A percentile compares a stretch with the other conserved stretches of the same genome.
Evolutionary conservation across 2,329 filamentous ascomycete genomes (phyloP).

Genomic region (Spiromastix sp.): DNA sequence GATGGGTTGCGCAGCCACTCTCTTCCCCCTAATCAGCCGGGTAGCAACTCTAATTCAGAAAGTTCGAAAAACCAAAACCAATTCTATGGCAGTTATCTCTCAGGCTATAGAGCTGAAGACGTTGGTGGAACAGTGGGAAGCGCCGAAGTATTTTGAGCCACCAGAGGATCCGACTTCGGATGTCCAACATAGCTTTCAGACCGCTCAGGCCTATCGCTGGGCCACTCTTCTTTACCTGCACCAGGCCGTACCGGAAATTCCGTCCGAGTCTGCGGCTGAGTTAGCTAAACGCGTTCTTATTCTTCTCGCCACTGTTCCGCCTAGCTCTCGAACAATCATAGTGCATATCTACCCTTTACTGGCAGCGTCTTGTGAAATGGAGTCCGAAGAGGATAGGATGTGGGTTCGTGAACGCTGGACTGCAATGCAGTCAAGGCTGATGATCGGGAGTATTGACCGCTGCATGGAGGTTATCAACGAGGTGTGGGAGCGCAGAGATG

Average conservation of each 20-base stretch:
- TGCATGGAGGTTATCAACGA: slow-evolving; percentile 55
- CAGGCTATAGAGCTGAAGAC: slow-evolving; percentile 53
- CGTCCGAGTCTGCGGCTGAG: slow-evolving; percentile 45
- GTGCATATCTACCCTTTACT: slow-evolving; percentile 62
- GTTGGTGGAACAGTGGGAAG: slow-evolving; percentile 51
- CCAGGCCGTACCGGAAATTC: slow-evolving; percentile 58
- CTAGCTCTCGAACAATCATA: slow-evolving; percentile 52
- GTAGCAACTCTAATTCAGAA: slow-evolving; percentile 56
- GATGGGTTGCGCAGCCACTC: slow-evolving; percentile 57
- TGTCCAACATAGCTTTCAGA: slow-evolving; percentile 55
- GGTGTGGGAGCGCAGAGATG: slow-evolving; percentile 56
- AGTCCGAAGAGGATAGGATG: slow-evolving; percentile 47
- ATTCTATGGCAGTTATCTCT: slow-evolving; percentile 50
- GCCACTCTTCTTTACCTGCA: slow-evolving; percentile 57
- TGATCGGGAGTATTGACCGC: slow-evolving; percentile 57
- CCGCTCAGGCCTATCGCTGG: slow-evolving; percentile 57
- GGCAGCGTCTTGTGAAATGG: slow-evolving; percentile 55
- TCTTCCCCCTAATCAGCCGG: slow-evolving; percentile 59
- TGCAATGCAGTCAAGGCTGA: slow-evolving; percentile 50
- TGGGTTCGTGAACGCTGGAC: slow-evolving; percentile 57
- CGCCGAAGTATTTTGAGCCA: slow-evolving; percentile 47
- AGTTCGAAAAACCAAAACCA: slow-evolving; percentile 45
- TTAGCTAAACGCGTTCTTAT: slow-evolving; percentile 53
- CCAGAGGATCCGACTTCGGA: slow-evolving; percentile 55
- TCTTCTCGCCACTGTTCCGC: slow-evolving; percentile 53